These are phyloP conservation scores for Pseudoscleropodium purum DNA, from an alignment of 225 moss, liverwort and hornwort genomes.

Conservation along the genomic window DNA sequence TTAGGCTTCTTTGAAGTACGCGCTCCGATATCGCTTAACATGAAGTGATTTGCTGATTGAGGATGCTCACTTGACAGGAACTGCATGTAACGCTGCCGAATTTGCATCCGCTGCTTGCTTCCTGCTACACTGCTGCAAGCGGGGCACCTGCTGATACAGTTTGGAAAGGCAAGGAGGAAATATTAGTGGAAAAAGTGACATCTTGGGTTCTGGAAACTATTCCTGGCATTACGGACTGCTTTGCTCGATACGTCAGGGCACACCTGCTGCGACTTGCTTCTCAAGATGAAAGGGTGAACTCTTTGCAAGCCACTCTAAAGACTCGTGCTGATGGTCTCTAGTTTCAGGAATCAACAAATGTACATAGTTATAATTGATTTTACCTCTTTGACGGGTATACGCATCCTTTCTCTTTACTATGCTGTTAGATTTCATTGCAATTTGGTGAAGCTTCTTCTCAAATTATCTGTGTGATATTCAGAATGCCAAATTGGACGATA, in stretches of 20 bases:
- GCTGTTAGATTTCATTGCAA: not conserved
- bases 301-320: not conserved
- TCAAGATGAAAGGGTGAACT: constrained; percentile 15
- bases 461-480: not conserved
- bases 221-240: constrained; percentile 63
- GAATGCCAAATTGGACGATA: constrained; percentile 4
- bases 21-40: not conserved
- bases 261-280: constrained; percentile 45
- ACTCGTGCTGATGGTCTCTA: not conserved
- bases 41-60: not conserved
- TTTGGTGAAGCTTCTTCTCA: not conserved
- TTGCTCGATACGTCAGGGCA: constrained; percentile 58
- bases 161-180: constrained; percentile 48
- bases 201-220: constrained; percentile 68
- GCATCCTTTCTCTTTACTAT: not conserved
- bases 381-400: not conserved
- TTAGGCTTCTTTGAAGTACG: not conserved
- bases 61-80: constrained; percentile 19
- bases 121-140: constrained; percentile 20
- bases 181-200: constrained; percentile 42
- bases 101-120: constrained; percentile 30
- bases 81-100: constrained; percentile 34
- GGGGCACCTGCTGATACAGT: constrained; percentile 21
- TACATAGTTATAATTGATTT: not conserved
- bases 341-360: not conserved